Conservation (phyloP, 192 early-diverging fungal species). For the Coemansia sp. region DNA sequence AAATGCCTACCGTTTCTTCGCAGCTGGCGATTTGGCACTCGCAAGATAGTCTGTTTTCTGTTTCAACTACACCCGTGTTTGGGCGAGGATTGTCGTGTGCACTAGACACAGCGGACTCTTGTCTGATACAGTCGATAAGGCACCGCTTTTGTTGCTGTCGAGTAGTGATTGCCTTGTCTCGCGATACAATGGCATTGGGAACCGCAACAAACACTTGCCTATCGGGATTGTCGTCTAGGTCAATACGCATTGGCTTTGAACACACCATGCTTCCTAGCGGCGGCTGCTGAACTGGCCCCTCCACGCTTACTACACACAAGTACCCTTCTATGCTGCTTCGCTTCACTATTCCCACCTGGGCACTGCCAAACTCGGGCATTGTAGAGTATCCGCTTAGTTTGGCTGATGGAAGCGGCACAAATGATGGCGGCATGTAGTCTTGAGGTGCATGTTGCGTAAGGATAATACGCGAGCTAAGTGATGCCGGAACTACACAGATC, state of each 20-base stretch:
- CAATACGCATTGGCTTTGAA: constrained; percentile 19
- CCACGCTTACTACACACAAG: constrained; percentile 37
- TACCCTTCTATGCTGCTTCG: constrained; percentile 8
- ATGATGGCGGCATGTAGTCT: constrained; percentile 24
- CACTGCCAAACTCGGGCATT: constrained; percentile 38
- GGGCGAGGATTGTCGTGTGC: not conserved
- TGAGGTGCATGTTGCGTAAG: constrained; percentile 11
- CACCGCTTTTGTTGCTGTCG: not conserved
- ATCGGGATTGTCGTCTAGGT: constrained; percentile 23
- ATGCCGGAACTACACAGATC: constrained; percentile 9
- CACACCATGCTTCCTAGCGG: constrained; percentile 30
- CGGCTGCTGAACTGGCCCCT: constrained; percentile 34
- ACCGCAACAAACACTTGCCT: constrained; percentile 33
- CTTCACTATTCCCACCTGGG: constrained; percentile 23
- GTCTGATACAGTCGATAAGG: constrained; percentile 1
- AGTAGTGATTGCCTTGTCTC: not conserved
- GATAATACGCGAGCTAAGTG: constrained; percentile 19
- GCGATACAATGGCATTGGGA: not conserved
- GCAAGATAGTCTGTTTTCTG: not conserved
- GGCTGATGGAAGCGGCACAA: constrained; percentile 7
- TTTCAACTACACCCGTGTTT: no score
- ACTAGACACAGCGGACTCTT: not conserved
- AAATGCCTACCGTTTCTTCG: constrained; percentile 14
- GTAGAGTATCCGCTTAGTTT: constrained; percentile 17
- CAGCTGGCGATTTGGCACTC: constrained; percentile 10